Percentiles rank a stretch among this genome's conserved stretches.
These are phyloP conservation scores for Scheffersomyces spartinae DNA, from an alignment of 805 yeast genomes.

Conservation along the genomic window DNA sequence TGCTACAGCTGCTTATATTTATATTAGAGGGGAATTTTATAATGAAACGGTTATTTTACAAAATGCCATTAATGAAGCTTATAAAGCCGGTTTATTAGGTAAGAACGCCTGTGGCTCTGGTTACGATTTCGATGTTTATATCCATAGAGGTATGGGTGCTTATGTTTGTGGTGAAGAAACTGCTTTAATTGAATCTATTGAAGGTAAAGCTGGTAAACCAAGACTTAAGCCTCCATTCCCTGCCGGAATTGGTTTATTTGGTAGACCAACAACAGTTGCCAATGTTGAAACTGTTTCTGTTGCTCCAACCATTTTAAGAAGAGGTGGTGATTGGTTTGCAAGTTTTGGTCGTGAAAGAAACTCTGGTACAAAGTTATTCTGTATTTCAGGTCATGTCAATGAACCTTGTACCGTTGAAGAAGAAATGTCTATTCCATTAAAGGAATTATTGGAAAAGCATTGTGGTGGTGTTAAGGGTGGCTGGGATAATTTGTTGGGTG, in stretches of 20 bases:
- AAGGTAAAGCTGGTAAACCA: conserved; percentile 91
- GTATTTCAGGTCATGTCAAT: conserved; percentile 85
- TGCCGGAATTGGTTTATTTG: conserved; percentile 85
- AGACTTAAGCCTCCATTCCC: conserved; percentile 93
- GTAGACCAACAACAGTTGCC: conserved; percentile 85
- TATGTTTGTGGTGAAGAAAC: conserved; percentile 91
- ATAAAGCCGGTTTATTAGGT: conserved; percentile 69
- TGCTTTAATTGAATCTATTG: conserved; percentile 76
- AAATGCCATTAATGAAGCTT: conserved; percentile 79
- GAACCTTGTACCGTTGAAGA: conserved; percentile 91
- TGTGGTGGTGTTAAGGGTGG: conserved; percentile 90
- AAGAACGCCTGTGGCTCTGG: conserved; percentile 84
- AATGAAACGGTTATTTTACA: conserved; percentile 68
- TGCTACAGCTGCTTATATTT: conserved; percentile 86
- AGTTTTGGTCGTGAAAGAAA: conserved; percentile 79
- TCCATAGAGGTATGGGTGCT: conserved; percentile 92
- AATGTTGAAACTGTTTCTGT: conserved; percentile 89
- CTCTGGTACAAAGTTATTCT: conserved; percentile 71
- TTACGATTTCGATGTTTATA: conserved; percentile 68
- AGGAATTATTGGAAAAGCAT: conserved; percentile 74
- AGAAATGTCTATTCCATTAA: conserved; percentile 83
- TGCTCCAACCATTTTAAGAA: conserved; percentile 78
- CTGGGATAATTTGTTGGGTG: conserved; percentile 83
- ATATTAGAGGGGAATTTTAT: conserved; percentile 85
- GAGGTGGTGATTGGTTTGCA: conserved; percentile 85